Base-by-base conservation (phyloP, 805 yeast genomes). In the Metschnikowia sp. region DNA sequence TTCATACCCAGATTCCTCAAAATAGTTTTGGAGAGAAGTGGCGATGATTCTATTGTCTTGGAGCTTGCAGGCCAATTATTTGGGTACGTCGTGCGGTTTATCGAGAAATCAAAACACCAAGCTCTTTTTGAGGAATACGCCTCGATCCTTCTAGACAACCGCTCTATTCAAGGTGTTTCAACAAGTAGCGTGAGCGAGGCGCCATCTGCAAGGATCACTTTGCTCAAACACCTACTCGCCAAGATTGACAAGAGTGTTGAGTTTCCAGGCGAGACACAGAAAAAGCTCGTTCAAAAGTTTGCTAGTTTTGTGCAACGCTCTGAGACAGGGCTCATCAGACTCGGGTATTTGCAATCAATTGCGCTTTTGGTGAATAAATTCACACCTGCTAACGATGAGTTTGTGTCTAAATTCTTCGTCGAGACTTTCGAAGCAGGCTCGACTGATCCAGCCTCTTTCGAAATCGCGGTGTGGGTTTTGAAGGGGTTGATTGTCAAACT, bases 401-500 rank as follows among this genome's bases (percentile, higher is more conserved):
- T n/a, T 13, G 48, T 48, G 5, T 42, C 41, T n/a, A 26, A 35
- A 3, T 19, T 38, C 13, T 39, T 52, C 31, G 31, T 15, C 7
- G 39, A 32, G 8, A 32, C 47, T 2, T 48, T 52, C 18, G 39
- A 33, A 7, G 18, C 22, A 18, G 49, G 44, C 8, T 35, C 40
- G n/a, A 31, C 36, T 1, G 51, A 55, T 9, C 22, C 48, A 2
- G 39, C 42, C 10, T 42, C 54, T 7, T 62, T 86, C 36, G 96
- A 88, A 60, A 60, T 76, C 0, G 62, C 74, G 10, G 69, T 84
- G 2, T 90, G 96, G 96, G 64, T 83, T 7, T 68, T 82, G 18
- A 90, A 88, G 62, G 91, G 87, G 0, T 69, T 87, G 42, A 59
- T 87, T 0, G 60, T 88, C 62, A 81, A 77, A 55, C 77, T 77